These are phyloP conservation scores for Populus deltoides DNA, from an alignment of 345 rosid genomes.

Conservation along the genomic window DNA sequence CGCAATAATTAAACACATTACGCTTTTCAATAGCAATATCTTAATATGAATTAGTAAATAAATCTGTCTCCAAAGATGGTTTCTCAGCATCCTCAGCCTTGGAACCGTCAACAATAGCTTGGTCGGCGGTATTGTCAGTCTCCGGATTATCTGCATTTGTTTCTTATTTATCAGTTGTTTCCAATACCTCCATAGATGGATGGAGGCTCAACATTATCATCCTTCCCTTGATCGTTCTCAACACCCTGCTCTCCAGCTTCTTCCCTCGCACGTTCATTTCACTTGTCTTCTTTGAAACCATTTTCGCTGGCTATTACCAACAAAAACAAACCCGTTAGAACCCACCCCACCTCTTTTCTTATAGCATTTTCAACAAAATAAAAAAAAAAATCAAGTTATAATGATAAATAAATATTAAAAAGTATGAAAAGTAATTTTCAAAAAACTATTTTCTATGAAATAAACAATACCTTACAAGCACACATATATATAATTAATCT, in stretches of 20 bases:
- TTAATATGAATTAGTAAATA: no score
- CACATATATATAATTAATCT: no score
- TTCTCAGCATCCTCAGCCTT: conserved; percentile 26
- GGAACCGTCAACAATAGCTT: conserved; percentile 21
- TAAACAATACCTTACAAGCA: no score
- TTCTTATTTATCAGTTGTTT: conserved; percentile 18
- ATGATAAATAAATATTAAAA: no score
- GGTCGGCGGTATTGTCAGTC: conserved; percentile 15
- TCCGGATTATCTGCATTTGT: conserved; percentile 16
- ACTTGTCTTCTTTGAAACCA: conserved; percentile 36
- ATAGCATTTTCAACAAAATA: neutral
- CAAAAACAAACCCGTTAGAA: conserved; percentile 1
- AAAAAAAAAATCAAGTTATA: neutral
- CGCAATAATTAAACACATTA: no score
- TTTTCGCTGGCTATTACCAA: conserved; percentile 34
- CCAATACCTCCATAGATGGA: conserved; percentile 4
- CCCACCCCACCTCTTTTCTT: neutral
- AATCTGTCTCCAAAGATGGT: conserved; percentile 7
- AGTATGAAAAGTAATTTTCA: no score
- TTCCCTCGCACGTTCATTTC: conserved; percentile 19
- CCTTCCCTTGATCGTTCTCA: conserved; percentile 27
- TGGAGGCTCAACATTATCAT: conserved; percentile 10
- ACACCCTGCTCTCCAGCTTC: conserved; percentile 19
- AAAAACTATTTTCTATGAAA: no score
- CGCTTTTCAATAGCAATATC: no score